These are phyloP conservation scores for Adansonia digitata DNA, from an alignment of 345 rosid genomes.

Conservation along the genomic window DNA sequence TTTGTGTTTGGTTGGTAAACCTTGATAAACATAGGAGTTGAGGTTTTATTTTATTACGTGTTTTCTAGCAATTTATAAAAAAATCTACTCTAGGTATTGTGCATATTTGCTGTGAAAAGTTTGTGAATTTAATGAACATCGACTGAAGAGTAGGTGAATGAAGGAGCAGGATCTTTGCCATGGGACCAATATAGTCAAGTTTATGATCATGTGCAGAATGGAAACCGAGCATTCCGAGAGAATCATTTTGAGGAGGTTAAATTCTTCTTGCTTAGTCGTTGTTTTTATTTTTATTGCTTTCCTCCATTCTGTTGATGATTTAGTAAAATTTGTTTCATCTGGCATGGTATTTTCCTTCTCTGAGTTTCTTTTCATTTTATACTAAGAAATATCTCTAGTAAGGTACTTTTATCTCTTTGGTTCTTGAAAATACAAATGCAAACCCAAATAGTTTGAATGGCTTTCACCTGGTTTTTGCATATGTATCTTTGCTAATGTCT, in stretches of 20 bases:
- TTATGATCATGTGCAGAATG: conserved; percentile 57
- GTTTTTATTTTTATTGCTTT: neutral
- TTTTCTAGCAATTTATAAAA: neutral
- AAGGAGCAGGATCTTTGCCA: conserved; percentile 62
- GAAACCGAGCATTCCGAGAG: conserved; percentile 63
- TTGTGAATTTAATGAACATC: conserved; percentile 15
- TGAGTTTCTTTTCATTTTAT: conserved; percentile 8
- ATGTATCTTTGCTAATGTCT: neutral
- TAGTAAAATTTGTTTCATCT: neutral
- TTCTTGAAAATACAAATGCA: neutral
- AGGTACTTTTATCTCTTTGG: neutral
- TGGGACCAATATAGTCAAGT: conserved; percentile 54
- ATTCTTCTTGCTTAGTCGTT: neutral
- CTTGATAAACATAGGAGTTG: conserved; percentile 1
- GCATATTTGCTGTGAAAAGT: neutral
- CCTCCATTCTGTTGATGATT: neutral
- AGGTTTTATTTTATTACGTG: neutral
- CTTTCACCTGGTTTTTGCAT: neutral
- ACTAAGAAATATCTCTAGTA: neutral
- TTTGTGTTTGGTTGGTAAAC: neutral
- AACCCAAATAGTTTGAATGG: neutral
- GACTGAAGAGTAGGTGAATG: conserved; percentile 47
- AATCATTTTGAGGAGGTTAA: conserved; percentile 67
- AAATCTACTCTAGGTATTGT: neutral
- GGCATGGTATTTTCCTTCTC: neutral